These are phyloP conservation scores for Neurospora terricola DNA, from an alignment of 495 filamentous ascomycete genomes.

Conservation along the genomic window DNA sequence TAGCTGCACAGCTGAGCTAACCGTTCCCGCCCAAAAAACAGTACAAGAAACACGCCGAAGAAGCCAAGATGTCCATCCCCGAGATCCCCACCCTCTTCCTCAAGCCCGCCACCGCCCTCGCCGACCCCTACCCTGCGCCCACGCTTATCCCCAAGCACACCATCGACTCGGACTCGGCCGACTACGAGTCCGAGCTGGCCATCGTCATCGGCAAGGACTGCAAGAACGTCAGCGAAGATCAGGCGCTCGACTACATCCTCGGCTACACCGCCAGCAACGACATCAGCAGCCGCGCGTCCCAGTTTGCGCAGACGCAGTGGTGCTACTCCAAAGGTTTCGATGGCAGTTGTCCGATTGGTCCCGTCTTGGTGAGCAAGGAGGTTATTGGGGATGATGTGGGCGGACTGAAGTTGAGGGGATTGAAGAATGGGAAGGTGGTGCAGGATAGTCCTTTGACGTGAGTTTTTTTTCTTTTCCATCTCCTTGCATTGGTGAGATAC, in stretches of 20 bases:
- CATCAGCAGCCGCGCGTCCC: conserved; percentile 29
- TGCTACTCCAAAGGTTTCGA: conserved; percentile 41
- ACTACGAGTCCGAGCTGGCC: conserved; percentile 39
- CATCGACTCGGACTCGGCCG: conserved; percentile 27
- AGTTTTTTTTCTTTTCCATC: conserved; percentile 6
- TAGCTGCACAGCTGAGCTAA: neutral
- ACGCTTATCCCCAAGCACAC: conserved; percentile 37
- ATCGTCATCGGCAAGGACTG: conserved; percentile 36
- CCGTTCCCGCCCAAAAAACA: conserved; percentile 12
- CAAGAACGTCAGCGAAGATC: conserved; percentile 36
- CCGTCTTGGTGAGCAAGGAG: conserved; percentile 44
- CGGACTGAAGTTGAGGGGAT: conserved; percentile 26
- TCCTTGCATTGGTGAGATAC: neutral
- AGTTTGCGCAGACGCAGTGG: conserved; percentile 39
- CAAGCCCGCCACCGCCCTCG: conserved; percentile 33
- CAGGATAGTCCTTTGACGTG: conserved; percentile 42
- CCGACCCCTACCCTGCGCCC: conserved; percentile 35
- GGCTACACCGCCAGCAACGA: conserved; percentile 40
- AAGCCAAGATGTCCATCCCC: conserved; percentile 36
- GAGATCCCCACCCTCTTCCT: conserved; percentile 36
- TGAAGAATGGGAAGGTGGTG: conserved; percentile 39
- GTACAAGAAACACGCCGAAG: conserved; percentile 37
- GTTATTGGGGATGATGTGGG: conserved; percentile 32
- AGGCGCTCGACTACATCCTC: conserved; percentile 36
- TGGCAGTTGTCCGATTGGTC: conserved; percentile 39